Conservation (phyloP, 257 asterid species). For the Capsicum chinense region DNA sequence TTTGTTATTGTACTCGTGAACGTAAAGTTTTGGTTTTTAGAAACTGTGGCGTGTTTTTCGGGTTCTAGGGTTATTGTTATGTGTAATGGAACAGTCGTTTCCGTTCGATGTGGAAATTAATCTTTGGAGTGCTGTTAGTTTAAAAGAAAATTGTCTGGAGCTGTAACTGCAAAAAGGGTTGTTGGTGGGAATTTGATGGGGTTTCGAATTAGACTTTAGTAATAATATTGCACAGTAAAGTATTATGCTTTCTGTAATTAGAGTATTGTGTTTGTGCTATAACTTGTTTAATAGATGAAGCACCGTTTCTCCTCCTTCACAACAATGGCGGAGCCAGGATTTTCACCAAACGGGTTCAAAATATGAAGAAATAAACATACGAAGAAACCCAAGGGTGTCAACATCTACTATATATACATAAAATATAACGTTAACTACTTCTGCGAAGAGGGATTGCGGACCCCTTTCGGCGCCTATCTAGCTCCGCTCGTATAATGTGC, state of each 20-base stretch:
- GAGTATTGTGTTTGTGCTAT: neutral
- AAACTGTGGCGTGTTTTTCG: neutral
- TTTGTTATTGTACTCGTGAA: neutral
- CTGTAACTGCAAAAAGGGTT: neutral
- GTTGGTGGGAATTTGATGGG: neutral
- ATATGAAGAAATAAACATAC: too few relatives aligned
- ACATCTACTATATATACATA: too few relatives aligned
- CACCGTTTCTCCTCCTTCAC: neutral
- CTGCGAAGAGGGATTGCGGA: too few relatives aligned
- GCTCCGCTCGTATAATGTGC: neutral
- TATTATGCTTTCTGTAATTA: neutral
- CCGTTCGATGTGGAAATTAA: neutral
- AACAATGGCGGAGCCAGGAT: neutral
- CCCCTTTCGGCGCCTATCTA: too few relatives aligned
- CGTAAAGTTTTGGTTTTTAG: neutral
- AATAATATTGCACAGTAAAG: neutral
- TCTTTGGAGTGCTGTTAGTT: neutral
- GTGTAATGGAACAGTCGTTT: neutral
- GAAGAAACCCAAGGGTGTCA: too few relatives aligned
- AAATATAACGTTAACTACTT: too few relatives aligned
- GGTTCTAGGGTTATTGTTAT: neutral
- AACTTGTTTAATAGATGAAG: neutral
- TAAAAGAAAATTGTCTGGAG: neutral
- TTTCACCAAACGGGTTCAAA: too few relatives aligned
- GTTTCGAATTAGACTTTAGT: slow-evolving; percentile 7